Base-by-base conservation (phyloP, 345 rosid species). In the Carallia pectinifolia region DNA sequence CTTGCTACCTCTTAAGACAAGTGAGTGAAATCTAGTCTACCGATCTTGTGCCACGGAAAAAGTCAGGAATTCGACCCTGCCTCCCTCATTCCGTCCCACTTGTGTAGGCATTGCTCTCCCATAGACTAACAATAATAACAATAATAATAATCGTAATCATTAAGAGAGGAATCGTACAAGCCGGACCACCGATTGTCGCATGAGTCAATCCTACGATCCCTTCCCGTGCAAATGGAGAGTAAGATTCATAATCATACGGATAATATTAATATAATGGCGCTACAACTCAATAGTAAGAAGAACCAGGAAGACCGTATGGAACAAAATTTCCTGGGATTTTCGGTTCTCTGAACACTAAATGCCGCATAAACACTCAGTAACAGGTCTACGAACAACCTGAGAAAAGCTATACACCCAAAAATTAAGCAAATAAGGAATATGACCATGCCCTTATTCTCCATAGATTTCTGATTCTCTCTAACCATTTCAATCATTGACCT, bases 401-500 rank as follows among this genome's bases (percentile, higher is more conserved):
- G 50, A 17, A 87, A 65, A 18, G 95, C 96, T 0, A 86, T 53
- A 7, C 69, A 62, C 54, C 92, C 95, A 67, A 96, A 88, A 40
- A 71, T 68, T 47, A 88, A 60, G 72, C 95, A 85, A 61, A 84
- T 69, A 5, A 87, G 64, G 77, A 92, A 92, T 60, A 92, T 86
- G 39, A 76, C 66, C 23, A 89, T 76, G n/a, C 88, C 88, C 89
- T 92, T 90, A 55, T 86, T 89, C 85, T 92, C 97, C 87, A 92
- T 79, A 7, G 82, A 87, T 39, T 39, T 77, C 54, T 90, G 85
- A 76, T 82, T 83, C 65, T 77, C 75, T 73, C 12, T 58, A 69
- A 88, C 84, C 67, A 74, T 78, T 61, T 86, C 90, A 23, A 95
- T 79, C 77, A 71, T 78, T 59, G 70, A 72, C 84, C 92, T 85